Evolutionary conservation across 2,329 filamentous ascomycete genomes (phyloP), one percentile per base, ranked within the genome.

Genomic region (Gnomoniopsis sp.): DNA sequence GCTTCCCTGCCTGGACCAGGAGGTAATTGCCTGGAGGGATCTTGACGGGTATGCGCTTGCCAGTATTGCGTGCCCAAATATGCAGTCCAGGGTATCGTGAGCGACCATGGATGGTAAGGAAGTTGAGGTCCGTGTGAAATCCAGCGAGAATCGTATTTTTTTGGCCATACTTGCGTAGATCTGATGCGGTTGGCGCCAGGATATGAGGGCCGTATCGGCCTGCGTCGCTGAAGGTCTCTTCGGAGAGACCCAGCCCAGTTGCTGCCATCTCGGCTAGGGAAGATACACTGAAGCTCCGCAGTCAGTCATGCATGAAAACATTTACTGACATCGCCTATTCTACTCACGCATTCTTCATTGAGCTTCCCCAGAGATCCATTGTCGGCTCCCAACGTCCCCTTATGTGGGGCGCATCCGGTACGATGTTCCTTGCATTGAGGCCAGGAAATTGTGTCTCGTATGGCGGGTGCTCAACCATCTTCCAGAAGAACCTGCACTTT

Each of bases 121-220:
- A 86, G 76, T 86, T 86, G 59, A 86, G 80, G 66, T 86, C 83
- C 1, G 83, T 86, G 70, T 86, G 83, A 74, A 86, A 86, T 43
- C 83, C 83, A 17, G 83, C 83, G 17, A 86, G 78, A 66, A 86
- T 85, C 52, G 82, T 86, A 72, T 85, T 77, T 53, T 75, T 72
- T 3, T 69, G 50, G 49, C 79, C 80, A 72, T 85, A 83, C 59
- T 78, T 82, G 14, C 62, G 55, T 14, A 86, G 77, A 66, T 86
- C 81, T 0, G 83, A 85, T 1, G 83, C 82, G 1, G 83, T 86
- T 0, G 83, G 83, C 1, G 83, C 83, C 17, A 86, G 79, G 49
- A 86, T 78, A 64, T 86, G 83, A 2, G 83, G 82, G n/a, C 81
- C 83, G 63, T 85, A 85, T 62, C 75, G 74, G 26, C 79, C 83